These are phyloP conservation scores for Lachnellula arida DNA, from an alignment of 2,329 filamentous ascomycete species.

Conservation along the genomic window DNA sequence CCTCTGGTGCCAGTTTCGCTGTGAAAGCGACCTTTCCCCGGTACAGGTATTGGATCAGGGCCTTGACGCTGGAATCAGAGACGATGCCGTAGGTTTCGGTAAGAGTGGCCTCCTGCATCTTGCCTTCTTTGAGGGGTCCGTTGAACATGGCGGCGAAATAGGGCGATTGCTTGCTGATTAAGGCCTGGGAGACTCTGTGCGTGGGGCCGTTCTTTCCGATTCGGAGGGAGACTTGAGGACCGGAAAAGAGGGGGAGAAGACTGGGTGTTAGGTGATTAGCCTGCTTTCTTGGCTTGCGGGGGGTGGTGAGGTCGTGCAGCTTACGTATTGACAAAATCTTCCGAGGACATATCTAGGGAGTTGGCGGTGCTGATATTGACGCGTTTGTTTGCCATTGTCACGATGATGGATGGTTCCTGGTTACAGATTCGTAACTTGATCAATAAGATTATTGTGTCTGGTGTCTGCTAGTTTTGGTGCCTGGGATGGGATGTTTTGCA, in stretches of 20 bases:
- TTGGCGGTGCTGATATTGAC: neutral
- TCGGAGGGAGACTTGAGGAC: neutral
- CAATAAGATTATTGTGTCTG: neutral
- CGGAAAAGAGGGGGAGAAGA: neutral
- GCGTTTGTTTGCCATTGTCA: neutral
- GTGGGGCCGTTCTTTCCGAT: neutral
- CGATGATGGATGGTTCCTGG: neutral
- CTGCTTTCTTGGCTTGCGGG: neutral
- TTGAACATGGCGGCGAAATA: slow-evolving; percentile 8
- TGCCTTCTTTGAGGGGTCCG: slow-evolving; percentile 1
- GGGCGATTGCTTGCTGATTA: neutral
- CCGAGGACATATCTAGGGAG: neutral
- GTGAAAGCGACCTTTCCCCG: neutral
- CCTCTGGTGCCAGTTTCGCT: neutral
- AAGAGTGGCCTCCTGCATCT: neutral
- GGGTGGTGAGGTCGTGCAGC: neutral
- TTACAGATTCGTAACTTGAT: neutral
- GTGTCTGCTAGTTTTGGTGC: too few species aligned
- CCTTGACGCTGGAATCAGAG: neutral
- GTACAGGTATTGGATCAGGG: neutral
- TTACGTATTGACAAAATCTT: neutral
- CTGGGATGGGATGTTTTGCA: too few species aligned
- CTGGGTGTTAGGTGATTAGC: neutral
- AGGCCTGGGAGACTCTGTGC: neutral
- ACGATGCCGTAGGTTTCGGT: neutral